phyloP scores from a whole-genome alignment of 2,329 filamentous ascomycete species.

The Dactylella cylindrospora region DNA sequence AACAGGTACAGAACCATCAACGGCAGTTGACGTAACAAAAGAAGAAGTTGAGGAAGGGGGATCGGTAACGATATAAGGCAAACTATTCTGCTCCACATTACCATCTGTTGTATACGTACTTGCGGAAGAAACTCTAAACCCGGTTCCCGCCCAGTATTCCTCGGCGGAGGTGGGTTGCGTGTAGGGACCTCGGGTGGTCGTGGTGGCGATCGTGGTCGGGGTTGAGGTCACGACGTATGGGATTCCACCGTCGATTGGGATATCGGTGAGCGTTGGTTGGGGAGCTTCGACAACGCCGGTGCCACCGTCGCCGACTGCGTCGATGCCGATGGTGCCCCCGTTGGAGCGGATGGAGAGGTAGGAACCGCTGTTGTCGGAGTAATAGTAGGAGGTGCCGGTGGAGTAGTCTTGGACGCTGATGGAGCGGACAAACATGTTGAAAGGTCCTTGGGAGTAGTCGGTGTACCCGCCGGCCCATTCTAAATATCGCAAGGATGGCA shows the following conservation, averaged over 20 bases:
- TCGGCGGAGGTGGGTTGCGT: slow-evolving; percentile 59
- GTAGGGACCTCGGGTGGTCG: slow-evolving; percentile 53
- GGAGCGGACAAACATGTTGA: slow-evolving; percentile 77
- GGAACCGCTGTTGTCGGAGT: slow-evolving; percentile 73
- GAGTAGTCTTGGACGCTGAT: slow-evolving; percentile 86
- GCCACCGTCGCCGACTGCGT: slow-evolving; percentile 62
- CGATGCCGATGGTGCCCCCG: slow-evolving; percentile 67
- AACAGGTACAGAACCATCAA: slow-evolving; percentile 48
- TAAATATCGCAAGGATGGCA: slow-evolving; percentile 43
- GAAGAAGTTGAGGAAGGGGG: slow-evolving; percentile 37
- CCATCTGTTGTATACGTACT: slow-evolving; percentile 28
- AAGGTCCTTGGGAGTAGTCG: slow-evolving; percentile 80
- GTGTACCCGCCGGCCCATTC: slow-evolving; percentile 84
- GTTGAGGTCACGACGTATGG: slow-evolving; percentile 81
- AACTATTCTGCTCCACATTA: slow-evolving; percentile 11
- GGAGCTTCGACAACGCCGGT: slow-evolving; percentile 62
- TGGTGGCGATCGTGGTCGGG: slow-evolving; percentile 50
- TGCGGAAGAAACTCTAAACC: slow-evolving; percentile 40
- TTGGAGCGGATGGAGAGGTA: slow-evolving; percentile 80
- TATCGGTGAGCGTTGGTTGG: slow-evolving; percentile 56
- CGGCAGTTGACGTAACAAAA: slow-evolving; percentile 33
- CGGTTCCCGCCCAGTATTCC: slow-evolving; percentile 41
- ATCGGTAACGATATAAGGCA: slow-evolving; percentile 38
- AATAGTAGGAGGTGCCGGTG: slow-evolving; percentile 80
- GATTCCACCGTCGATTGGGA: slow-evolving; percentile 58